A percentile compares a stretch with the other conserved stretches of the same genome.
Evolutionary conservation across 2,329 filamentous ascomycete genomes (phyloP).

Genomic region (Bipolaris gigantea): DNA sequence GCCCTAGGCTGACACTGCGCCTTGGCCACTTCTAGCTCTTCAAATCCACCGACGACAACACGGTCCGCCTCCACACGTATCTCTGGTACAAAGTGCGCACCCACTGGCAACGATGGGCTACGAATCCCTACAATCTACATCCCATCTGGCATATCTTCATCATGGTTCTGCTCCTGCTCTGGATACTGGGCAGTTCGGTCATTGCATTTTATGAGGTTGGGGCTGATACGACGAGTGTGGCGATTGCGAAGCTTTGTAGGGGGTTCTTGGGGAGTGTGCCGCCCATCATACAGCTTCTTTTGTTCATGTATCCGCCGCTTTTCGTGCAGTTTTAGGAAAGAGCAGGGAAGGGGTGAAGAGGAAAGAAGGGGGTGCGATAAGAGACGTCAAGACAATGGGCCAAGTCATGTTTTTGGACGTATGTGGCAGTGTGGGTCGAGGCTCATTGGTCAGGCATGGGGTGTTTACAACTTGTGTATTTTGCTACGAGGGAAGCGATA

Average conservation of each 20-base stretch:
- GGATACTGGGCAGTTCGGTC: conserved; percentile 11
- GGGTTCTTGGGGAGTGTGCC: conserved; percentile 10
- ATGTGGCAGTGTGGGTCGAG: background rate
- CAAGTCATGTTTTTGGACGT: background rate
- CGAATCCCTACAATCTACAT: conserved; percentile 12
- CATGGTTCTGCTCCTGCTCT: conserved; percentile 1
- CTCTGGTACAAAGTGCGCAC: background rate
- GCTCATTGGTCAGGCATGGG: background rate
- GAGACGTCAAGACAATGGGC: background rate
- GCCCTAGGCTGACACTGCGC: no score
- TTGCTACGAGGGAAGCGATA: background rate
- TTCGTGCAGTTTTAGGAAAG: conserved; percentile 10
- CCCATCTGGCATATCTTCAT: conserved; percentile 8
- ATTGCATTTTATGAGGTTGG: conserved; percentile 5
- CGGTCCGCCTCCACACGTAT: no score
- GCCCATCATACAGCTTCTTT: conserved; percentile 9
- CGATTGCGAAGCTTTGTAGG: conserved; percentile 5
- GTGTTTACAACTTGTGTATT: background rate
- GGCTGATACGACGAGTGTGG: background rate
- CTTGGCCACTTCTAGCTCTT: no score
- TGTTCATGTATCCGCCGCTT: conserved; percentile 16
- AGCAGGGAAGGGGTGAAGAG: background rate
- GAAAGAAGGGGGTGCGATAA: background rate
- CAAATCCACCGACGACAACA: no score
- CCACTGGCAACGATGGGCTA: conserved; percentile 7